Evolutionary conservation across 257 asterid genomes (phyloP), one percentile per base, ranked within the genome.

Genomic region (Primulina tabacum): DNA sequence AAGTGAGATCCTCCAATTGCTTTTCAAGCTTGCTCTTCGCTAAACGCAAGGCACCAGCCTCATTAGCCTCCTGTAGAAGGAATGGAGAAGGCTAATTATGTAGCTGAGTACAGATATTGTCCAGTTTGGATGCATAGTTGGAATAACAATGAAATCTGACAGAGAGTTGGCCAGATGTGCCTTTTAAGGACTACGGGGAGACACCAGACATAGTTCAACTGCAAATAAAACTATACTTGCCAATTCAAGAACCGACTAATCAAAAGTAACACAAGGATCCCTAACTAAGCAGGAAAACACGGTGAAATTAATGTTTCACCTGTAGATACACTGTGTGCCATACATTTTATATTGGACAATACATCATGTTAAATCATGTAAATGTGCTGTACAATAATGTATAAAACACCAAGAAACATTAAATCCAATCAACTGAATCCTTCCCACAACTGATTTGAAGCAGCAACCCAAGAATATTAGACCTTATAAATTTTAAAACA

Each of bases 1-100:
- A 94, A 2, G 97, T 94, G 62, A 94, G 92, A 86, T 94, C 99
- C 78, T 94, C 99, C 87, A 91, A 76, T 84, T 91, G 97, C 82
- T 87, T 94, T 75, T 94, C 97, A 71, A 94, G 97, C 85, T 94
- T 94, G 74, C 79, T 80, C 84, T 94, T 94, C 33, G 97, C 99
- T 52, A 91, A 60, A 75, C 97, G 97, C 82, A 94, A 81, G 61
- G 97, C 97, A 74, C 99, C 99, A 63, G 99, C 81, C 80, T 94
- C 99, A 76, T 89, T 94, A 58, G 99, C 99, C 81, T 89, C 99
- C 99, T 94, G 87, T 10, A 72, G 38, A 35, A 38, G 38, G 64
- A 38, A 53, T 21, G 63, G 18, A 73, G 60, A 47, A 14, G 11
- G 62, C 16, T 26, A 8, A 43, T 47, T 53, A 64, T 43, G 28